These are phyloP conservation scores for Cercospora brassicicola DNA, from an alignment of 2,329 filamentous ascomycete genomes.

Conservation along the genomic window DNA sequence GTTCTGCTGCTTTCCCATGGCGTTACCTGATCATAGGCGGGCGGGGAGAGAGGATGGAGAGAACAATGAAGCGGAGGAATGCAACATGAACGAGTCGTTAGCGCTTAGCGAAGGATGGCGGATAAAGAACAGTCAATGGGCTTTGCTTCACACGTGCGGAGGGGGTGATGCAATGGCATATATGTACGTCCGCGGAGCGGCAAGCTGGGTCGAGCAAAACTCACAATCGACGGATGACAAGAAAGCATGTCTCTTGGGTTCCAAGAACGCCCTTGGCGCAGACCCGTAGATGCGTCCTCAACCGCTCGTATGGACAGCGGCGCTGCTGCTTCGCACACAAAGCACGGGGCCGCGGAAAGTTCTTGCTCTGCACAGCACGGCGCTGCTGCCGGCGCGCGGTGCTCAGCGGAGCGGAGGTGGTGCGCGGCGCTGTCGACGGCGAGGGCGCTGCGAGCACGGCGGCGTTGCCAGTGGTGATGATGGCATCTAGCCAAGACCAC, in stretches of 20 bases:
- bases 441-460: background rate
- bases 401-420: background rate
- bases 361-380: background rate
- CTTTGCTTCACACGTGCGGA: background rate
- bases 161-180: conserved; percentile 15
- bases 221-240: conserved; percentile 17
- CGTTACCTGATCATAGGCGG: conserved; percentile 8
- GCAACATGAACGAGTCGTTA: conserved; percentile 5
- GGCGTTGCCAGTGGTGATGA: background rate
- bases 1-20: conserved; percentile 23
- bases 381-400: background rate
- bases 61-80: conserved; percentile 12
- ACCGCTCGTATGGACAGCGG: background rate
- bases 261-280: conserved; percentile 26
- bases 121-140: conserved; percentile 10
- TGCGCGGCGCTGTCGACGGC: background rate
- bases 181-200: conserved; percentile 16
- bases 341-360: background rate
- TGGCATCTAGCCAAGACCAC: background rate
- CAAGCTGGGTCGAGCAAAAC: conserved; percentile 12
- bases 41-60: background rate
- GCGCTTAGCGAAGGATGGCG: conserved; percentile 16
- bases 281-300: background rate
- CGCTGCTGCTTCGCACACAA: background rate
- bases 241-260: conserved; percentile 22